Percentiles rank a stretch among this genome's conserved stretches.
Evolutionary conservation across 1,284 basidiomycete genomes (phyloP).

Genomic region (Stereum hirsutum): DNA sequence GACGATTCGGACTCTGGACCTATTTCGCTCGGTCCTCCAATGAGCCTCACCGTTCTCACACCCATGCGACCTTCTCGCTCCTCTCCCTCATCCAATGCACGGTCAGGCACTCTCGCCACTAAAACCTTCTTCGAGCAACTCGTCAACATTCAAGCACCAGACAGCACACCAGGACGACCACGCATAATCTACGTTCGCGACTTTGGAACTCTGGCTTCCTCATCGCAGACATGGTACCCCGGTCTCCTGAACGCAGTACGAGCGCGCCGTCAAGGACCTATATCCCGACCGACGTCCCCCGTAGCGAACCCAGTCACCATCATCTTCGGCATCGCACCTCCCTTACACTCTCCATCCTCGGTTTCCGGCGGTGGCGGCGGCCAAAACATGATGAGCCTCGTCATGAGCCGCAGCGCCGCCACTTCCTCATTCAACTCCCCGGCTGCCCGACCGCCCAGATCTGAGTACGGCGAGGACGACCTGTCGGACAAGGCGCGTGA

Average conservation of each 20-base stretch:
- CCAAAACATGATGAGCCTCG: conserved; percentile 27
- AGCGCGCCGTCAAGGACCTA: conserved; percentile 54
- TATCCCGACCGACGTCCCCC: conserved; percentile 44
- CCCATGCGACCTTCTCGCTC: conserved; percentile 22
- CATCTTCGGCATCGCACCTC: conserved; percentile 75
- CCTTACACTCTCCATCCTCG: conserved; percentile 33
- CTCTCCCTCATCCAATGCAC: conserved; percentile 10
- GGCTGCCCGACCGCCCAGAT: conserved; percentile 20
- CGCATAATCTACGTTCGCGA: conserved; percentile 83
- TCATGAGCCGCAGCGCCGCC: conserved; percentile 26
- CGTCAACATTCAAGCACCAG: conserved; percentile 39
- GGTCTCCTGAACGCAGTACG: conserved; percentile 69
- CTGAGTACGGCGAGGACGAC: conserved; percentile 58
- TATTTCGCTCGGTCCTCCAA: conserved; percentile 28
- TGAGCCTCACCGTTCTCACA: conserved; percentile 56
- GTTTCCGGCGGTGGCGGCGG: conserved; percentile 16
- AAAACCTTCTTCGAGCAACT: conserved; percentile 69
- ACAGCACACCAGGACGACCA: conserved; percentile 27
- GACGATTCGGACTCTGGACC: conserved; percentile 21
- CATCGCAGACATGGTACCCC: conserved; percentile 74
- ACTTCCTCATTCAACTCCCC: conserved; percentile 9
- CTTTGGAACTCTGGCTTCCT: conserved; percentile 63
- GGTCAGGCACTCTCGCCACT: conserved; percentile 21
- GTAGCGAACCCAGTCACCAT: conserved; percentile 67
- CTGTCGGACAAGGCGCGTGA: conserved; percentile 57